A percentile compares a stretch with the other conserved stretches of the same genome.
phyloP scores from a whole-genome alignment of 2,329 filamentous ascomycete species.

The Claviceps sp. region DNA sequence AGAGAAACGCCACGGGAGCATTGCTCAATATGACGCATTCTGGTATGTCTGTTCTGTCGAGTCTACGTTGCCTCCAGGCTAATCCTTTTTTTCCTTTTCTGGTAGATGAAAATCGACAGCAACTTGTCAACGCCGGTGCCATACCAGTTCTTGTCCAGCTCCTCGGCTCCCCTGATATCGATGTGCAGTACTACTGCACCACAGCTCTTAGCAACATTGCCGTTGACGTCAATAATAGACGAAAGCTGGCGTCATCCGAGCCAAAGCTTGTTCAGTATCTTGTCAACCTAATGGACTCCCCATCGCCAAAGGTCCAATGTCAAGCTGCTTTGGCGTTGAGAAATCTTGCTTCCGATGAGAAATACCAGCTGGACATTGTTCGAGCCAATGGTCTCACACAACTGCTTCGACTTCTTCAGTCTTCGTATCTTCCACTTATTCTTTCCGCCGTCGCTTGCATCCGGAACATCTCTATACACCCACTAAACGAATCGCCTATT shows the following conservation, averaged over 20 bases:
- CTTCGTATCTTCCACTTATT: constrained; percentile 88
- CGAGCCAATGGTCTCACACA: constrained; percentile 74
- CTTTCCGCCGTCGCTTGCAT: constrained; percentile 96
- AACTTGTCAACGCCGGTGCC: constrained; percentile 93
- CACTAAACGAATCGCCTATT: constrained; percentile 93
- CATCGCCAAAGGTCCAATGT: constrained; percentile 93
- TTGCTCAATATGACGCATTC: constrained; percentile 99
- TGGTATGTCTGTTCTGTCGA: constrained; percentile 39
- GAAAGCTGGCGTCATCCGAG: constrained; percentile 82
- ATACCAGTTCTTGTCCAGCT: constrained; percentile 95
- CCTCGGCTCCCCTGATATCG: constrained; percentile 81
- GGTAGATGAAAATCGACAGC: constrained; percentile 88
- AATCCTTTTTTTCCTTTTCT: neutral
- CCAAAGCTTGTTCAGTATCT: constrained; percentile 84
- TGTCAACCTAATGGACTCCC: constrained; percentile 93
- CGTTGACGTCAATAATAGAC: constrained; percentile 81
- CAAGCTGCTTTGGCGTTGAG: constrained; percentile 88
- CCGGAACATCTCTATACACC: constrained; percentile 97
- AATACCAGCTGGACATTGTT: constrained; percentile 97
- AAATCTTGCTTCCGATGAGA: constrained; percentile 94
- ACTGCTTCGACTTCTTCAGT: constrained; percentile 79
- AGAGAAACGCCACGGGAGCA: constrained; percentile 92
- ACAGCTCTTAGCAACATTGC: constrained; percentile 98
- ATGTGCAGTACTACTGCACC: constrained; percentile 99
- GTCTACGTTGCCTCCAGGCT: neutral